phyloP scores from a whole-genome alignment of 2,329 filamentous ascomycete species.

The Trichophyton mentagrophytes region DNA sequence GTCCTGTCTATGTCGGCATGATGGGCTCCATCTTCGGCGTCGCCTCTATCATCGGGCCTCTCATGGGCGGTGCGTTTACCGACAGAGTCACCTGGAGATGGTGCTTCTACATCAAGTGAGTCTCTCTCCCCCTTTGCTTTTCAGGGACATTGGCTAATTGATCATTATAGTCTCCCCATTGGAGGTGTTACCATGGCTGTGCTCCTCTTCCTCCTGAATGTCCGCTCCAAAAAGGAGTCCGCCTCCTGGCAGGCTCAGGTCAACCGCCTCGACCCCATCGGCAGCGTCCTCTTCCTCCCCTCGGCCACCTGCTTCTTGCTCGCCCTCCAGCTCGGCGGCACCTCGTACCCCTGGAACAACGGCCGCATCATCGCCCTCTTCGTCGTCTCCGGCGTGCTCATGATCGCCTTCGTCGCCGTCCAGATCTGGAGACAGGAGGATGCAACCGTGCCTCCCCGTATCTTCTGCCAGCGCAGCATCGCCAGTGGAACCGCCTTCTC shows the following conservation, averaged over 20 bases:
- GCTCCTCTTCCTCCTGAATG: conserved; percentile 5
- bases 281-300: conserved; percentile 36
- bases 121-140: no score
- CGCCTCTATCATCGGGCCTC: conserved; percentile 11
- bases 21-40: conserved; percentile 10
- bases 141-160: neutral
- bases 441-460: conserved; percentile 17
- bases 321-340: conserved; percentile 19
- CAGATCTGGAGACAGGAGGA: conserved; percentile 13
- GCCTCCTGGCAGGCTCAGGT: conserved; percentile 7
- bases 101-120: conserved; percentile 7
- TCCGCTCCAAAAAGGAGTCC: conserved; percentile 1
- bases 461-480: conserved; percentile 6
- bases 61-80: conserved; percentile 11
- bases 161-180: conserved; percentile 6
- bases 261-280: conserved; percentile 13
- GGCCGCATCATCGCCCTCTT: conserved; percentile 15
- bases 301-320: conserved; percentile 17
- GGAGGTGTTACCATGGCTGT: conserved; percentile 5
- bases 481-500: neutral
- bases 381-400: conserved; percentile 13
- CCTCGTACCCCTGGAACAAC: conserved; percentile 15
- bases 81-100: conserved; percentile 12
- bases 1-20: conserved; percentile 9
- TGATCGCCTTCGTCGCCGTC: conserved; percentile 10